phyloP scores from a whole-genome alignment of 2,329 filamentous ascomycete species.

The Colletotrichum sp. region DNA sequence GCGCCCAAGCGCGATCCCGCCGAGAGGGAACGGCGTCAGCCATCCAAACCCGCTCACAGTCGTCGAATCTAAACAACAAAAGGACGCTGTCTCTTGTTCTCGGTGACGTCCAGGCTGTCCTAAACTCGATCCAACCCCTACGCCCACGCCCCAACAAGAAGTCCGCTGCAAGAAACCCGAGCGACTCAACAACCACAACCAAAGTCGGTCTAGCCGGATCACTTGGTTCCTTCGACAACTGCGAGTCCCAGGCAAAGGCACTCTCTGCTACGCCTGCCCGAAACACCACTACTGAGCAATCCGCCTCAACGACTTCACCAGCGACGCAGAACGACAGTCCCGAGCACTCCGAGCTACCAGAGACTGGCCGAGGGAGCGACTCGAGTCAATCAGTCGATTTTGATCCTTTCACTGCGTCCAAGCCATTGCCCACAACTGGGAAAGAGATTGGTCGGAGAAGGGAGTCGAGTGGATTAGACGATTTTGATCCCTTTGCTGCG shows the following conservation, averaged over 20 bases:
- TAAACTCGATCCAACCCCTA: neutral
- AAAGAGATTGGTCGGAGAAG: too few species aligned
- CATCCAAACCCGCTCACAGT: neutral
- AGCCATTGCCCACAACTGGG: too few species aligned
- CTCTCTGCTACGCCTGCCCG: neutral
- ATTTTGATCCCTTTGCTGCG: too few species aligned
- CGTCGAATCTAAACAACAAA: neutral
- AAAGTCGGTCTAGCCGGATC: too few species aligned
- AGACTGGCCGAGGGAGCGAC: too few species aligned
- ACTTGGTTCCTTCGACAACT: too few species aligned
- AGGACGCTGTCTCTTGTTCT: neutral
- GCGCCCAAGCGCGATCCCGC: neutral
- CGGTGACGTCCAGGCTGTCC: neutral
- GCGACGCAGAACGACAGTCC: neutral
- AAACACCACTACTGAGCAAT: neutral
- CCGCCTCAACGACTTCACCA: neutral
- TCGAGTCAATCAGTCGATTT: too few species aligned
- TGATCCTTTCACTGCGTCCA: too few species aligned
- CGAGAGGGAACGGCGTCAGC: neutral
- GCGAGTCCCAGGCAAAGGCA: neutral
- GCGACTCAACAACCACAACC: too few species aligned
- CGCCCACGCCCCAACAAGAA: neutral
- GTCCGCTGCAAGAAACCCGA: too few species aligned
- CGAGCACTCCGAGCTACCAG: neutral
- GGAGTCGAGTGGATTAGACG: too few species aligned